Conservation (phyloP, 805 yeast genomes). For the Wickerhamiella kurtzmanii region DNA sequence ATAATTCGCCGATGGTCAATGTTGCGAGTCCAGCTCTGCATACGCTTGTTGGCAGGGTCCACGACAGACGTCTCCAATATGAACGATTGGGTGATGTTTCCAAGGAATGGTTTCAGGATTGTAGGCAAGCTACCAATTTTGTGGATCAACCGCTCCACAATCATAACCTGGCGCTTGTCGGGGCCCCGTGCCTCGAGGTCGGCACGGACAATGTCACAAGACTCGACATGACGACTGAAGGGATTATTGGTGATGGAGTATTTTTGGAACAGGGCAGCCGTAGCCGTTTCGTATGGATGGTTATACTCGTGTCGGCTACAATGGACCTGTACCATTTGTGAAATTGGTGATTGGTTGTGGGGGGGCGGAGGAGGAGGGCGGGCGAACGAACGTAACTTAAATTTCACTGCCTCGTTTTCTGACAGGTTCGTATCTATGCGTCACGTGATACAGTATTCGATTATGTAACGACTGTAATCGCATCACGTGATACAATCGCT, state of each 20-base stretch:
- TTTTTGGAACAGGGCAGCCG: constrained; percentile 62
- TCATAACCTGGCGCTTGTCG: constrained; percentile 41
- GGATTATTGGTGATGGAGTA: constrained; percentile 45
- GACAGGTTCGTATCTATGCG: no score
- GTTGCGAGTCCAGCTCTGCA: constrained; percentile 66
- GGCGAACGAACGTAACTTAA: no score
- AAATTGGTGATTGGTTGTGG: neutral
- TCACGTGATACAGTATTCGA: no score
- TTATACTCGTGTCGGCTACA: constrained; percentile 42
- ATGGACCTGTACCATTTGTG: constrained; percentile 50
- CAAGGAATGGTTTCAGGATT: constrained; percentile 65
- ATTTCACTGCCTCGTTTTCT: no score
- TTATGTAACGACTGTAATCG: no score
- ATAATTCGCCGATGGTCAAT: constrained; percentile 71
- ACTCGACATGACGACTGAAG: constrained; percentile 68
- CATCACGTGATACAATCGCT: no score
- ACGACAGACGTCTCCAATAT: constrained; percentile 66
- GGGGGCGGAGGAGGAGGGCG: no score
- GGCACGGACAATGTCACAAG: constrained; percentile 62
- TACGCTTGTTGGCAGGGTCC: constrained; percentile 41
- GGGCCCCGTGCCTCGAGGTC: constrained; percentile 31
- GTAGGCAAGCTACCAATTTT: constrained; percentile 71
- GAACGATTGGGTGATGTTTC: constrained; percentile 60
- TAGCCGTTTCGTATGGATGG: constrained; percentile 53
- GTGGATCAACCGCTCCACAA: constrained; percentile 58